These are phyloP conservation scores for Phaeosphaeria sp. DNA, from an alignment of 2,329 filamentous ascomycete species.

Conservation along the genomic window DNA sequence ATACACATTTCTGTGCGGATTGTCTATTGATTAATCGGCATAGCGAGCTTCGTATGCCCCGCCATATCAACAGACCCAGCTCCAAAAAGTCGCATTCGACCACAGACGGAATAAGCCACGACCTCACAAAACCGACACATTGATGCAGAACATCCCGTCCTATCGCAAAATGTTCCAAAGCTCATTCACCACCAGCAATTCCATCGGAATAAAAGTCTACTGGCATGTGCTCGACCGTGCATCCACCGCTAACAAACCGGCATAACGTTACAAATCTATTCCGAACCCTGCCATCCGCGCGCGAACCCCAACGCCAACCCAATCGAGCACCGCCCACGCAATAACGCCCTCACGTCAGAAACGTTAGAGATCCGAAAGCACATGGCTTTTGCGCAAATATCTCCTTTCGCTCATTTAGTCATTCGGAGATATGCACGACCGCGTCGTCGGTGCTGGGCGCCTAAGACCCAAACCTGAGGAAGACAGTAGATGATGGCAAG, in stretches of 20 bases:
- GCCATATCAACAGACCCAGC: neutral
- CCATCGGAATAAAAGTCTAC: neutral
- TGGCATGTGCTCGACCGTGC: neutral
- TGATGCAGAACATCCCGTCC: too few species aligned
- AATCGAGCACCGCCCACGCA: neutral
- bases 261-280: neutral
- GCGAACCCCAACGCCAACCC: neutral
- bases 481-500: neutral
- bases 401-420: neutral
- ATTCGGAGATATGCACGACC: neutral
- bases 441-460: constrained; percentile 6
- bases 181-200: neutral
- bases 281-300: neutral
- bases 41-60: neutral
- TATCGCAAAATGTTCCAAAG: too few species aligned
- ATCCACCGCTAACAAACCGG: neutral
- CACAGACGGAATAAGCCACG: neutral
- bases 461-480: neutral
- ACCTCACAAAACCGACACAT: too few species aligned
- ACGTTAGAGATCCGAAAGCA: neutral
- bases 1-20: too few species aligned
- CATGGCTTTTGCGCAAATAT: neutral
- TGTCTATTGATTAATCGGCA: neutral
- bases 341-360: neutral
- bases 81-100: neutral